Evolutionary conservation across 257 asterid genomes (phyloP).

Genomic region (Mitragyna speciosa): DNA sequence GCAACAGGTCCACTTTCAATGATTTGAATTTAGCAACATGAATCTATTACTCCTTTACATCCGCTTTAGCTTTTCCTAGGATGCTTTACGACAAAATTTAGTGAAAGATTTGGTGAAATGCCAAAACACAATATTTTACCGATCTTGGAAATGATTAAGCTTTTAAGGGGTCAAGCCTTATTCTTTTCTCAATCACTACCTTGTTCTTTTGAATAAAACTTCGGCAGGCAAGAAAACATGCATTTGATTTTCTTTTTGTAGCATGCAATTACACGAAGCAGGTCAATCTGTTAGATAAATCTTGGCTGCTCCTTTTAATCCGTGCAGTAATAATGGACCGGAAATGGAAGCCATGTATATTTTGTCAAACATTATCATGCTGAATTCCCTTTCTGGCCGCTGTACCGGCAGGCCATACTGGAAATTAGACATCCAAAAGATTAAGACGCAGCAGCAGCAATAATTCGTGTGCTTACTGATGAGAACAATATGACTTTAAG

Average conservation of each 20-base stretch:
- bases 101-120: constrained; percentile 13
- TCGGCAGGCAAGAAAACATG: neutral
- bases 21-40: neutral
- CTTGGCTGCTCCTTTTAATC: neutral
- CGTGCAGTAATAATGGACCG: constrained; percentile 1
- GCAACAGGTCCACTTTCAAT: constrained; percentile 9
- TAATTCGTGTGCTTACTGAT: neutral
- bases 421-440: neutral
- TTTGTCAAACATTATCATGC: constrained; percentile 1
- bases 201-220: neutral
- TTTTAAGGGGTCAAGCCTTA: constrained; percentile 25
- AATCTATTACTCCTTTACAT: constrained; percentile 5
- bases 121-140: neutral
- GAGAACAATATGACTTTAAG: neutral
- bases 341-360: neutral
- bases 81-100: constrained; percentile 17
- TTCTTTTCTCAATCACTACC: neutral
- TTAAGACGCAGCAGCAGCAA: neutral
- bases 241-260: neutral
- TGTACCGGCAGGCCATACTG: neutral
- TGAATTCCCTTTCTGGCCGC: constrained; percentile 14
- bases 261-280: neutral
- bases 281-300: neutral
- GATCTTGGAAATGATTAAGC: constrained; percentile 27
- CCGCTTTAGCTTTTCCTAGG: constrained; percentile 18